Evolutionary conservation across 768 basidiomycete genomes (phyloP), one percentile per base, ranked within the genome.

Genomic region (Tulasnella sp.): DNA sequence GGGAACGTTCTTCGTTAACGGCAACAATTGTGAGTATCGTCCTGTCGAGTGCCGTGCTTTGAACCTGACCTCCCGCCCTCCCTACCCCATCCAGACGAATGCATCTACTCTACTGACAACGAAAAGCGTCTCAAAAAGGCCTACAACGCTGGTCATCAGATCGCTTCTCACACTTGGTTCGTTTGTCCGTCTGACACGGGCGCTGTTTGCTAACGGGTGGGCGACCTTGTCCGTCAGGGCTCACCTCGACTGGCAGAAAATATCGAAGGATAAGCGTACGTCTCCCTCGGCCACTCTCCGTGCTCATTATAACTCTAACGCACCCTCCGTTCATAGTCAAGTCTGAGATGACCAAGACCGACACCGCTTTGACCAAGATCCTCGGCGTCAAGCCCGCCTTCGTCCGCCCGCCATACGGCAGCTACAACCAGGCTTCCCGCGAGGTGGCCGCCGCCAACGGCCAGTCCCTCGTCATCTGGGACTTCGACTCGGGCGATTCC

Each of bases 401-500:
- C 60, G 44, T 81, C 11, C 79, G 80, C 22, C 80, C 80, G 1
- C 80, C 80, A n/a, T 81, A 80, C 48, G 80, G 80, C 1, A 46
- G 34, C 48, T 81, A 81, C 69, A 80, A 81, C 64, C 37, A 64
- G 37, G 77, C 14, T 31, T 34, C 46, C 20, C 40, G 75, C 28
- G 75, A 37, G 14, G 75, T 50, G 12, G 75, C 75, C 37, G 44
- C 34, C 28, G 34, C 12, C 18, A 41, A 50, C 75, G 41, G 46
- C 12, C 75, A 76, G n/a, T 20, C 14, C 28, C 1, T 81, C 41
- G 60, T 80, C 37, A 81, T 50, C 20, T 81, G 80, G 80, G 80
- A 81, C 79, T 81, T 81, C 40, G 80, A 81, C 48, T 31, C 34
- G 11, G 80, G 79, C 24, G 80, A 81, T 46, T 64, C 54, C 58